Percentiles rank a stretch among this genome's conserved stretches.
Evolutionary conservation across 257 asterid genomes (phyloP).

Genomic region (Fraxinus pennsylvanica): DNA sequence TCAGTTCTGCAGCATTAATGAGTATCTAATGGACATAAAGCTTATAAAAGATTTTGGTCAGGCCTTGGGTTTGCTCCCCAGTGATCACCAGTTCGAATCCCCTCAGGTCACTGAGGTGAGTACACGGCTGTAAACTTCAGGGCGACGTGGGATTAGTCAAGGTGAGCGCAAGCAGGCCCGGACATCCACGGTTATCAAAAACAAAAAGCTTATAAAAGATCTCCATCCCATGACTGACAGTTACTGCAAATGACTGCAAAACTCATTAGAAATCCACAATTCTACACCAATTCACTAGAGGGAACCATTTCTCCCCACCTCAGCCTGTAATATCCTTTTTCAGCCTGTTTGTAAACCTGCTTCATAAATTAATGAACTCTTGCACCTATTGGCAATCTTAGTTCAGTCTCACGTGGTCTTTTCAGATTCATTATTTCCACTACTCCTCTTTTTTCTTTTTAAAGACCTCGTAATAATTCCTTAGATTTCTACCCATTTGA

Average conservation of each 20-base stretch:
- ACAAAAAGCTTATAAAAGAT: slow-evolving; percentile 15
- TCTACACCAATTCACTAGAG: not conserved
- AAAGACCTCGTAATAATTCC: not conserved
- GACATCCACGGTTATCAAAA: too few relatives aligned
- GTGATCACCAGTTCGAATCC: too few relatives aligned
- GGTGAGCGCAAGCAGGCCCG: too few relatives aligned
- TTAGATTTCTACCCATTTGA: not conserved
- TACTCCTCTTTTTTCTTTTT: not conserved
- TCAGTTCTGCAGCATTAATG: slow-evolving; percentile 27
- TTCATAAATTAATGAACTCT: not conserved
- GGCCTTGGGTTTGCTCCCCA: too few relatives aligned
- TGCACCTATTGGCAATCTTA: not conserved
- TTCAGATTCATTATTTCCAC: not conserved
- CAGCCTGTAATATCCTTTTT: not conserved
- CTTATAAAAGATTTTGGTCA: slow-evolving; percentile 6
- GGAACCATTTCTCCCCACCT: not conserved
- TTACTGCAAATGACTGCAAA: not conserved
- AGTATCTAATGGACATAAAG: slow-evolving; percentile 20
- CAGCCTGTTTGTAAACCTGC: not conserved
- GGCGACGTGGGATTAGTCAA: too few relatives aligned
- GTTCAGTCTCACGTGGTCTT: not conserved
- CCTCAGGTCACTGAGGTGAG: too few relatives aligned
- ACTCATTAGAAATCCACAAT: not conserved
- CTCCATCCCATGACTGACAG: slow-evolving; percentile 9
- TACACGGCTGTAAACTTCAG: too few relatives aligned